Conservation (phyloP, 129 eudicot species). For the Tagetes erecta region DNA sequence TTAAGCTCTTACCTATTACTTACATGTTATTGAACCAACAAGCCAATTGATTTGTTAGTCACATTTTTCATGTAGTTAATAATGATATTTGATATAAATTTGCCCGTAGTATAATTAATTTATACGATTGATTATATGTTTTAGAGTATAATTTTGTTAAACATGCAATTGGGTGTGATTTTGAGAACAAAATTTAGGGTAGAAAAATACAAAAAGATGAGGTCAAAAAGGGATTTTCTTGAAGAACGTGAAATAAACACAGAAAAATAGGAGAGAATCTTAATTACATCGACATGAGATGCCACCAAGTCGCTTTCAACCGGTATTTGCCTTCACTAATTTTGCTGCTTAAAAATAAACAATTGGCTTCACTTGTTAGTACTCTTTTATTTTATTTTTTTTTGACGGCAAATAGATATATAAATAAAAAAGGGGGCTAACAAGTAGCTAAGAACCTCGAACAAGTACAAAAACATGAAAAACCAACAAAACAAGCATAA, state of each 20-base stretch:
- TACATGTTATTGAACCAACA: too few species aligned
- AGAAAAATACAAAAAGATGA: constrained; percentile 25
- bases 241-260: constrained; percentile 33
- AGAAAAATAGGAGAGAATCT: constrained; percentile 45
- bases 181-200: constrained; percentile 4
- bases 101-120: neutral
- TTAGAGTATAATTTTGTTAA: neutral
- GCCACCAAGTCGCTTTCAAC: constrained; percentile 41
- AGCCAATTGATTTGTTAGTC: too few species aligned
- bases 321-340: neutral
- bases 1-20: too few species aligned
- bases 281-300: constrained; percentile 38
- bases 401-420: too few species aligned
- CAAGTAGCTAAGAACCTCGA: too few species aligned
- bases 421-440: too few species aligned
- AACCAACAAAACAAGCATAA: too few species aligned
- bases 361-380: too few species aligned
- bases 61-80: too few species aligned
- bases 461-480: too few species aligned
- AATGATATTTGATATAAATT: neutral
- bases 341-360: too few species aligned
- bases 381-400: too few species aligned
- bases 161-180: neutral
- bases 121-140: neutral
- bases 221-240: constrained; percentile 36